Conservation (phyloP, 2,329 filamentous ascomycete species). For the Triangularia verruculosa region DNA sequence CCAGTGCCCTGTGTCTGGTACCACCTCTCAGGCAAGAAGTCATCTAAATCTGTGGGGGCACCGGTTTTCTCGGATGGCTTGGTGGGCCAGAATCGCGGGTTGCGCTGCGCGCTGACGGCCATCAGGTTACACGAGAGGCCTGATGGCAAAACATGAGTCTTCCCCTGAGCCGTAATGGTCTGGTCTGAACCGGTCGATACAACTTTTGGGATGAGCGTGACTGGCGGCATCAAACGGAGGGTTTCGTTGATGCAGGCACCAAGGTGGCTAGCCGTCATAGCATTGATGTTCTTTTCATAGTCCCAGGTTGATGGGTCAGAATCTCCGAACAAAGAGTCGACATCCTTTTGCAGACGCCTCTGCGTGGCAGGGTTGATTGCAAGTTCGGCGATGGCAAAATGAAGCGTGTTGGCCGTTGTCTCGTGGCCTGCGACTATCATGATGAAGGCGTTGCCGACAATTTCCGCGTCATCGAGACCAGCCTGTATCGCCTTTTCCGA, state of each 20-base stretch:
- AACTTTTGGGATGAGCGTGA: constrained; percentile 69
- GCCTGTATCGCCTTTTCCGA: constrained; percentile 15
- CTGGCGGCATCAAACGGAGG: constrained; percentile 68
- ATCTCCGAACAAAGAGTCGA: constrained; percentile 62
- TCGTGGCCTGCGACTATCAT: constrained; percentile 75
- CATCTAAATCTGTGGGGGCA: constrained; percentile 55
- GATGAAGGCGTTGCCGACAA: constrained; percentile 69
- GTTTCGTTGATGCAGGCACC: constrained; percentile 78
- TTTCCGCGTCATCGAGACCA: constrained; percentile 58
- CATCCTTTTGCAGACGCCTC: constrained; percentile 62
- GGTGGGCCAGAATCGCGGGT: constrained; percentile 70
- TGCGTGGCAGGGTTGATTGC: constrained; percentile 65
- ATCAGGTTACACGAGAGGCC: constrained; percentile 55
- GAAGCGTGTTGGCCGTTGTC: constrained; percentile 71
- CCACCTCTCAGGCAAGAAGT: constrained; percentile 74
- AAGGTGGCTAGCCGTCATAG: constrained; percentile 65
- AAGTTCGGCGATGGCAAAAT: constrained; percentile 67
- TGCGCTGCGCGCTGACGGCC: constrained; percentile 58
- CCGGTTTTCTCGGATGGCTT: constrained; percentile 43
- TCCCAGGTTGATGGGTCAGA: constrained; percentile 62
- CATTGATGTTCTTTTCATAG: constrained; percentile 65
- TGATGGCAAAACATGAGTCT: constrained; percentile 55
- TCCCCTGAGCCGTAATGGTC: constrained; percentile 56
- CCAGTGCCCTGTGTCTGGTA: constrained; percentile 40
- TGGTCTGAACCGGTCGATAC: constrained; percentile 50